Evolutionary conservation across 208 protist genomes (phyloP).

Genomic region (Leptomonas seymouri): DNA sequence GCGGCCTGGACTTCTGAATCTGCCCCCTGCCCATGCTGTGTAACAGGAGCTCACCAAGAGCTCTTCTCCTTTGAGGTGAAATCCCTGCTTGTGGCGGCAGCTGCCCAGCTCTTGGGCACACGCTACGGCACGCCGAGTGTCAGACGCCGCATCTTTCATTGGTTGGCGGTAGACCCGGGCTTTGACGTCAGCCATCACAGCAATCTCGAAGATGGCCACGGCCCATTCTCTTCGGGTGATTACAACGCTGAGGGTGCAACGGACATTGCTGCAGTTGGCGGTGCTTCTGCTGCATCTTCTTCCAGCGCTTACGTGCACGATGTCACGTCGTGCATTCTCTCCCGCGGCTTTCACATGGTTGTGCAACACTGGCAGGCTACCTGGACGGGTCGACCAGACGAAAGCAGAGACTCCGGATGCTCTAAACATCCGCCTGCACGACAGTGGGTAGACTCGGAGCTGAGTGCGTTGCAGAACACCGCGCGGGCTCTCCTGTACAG

Average conservation of each 20-base stretch:
- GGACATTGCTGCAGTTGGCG: not conserved
- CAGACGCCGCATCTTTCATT: slow-evolving; percentile 21
- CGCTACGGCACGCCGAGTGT: slow-evolving; percentile 42
- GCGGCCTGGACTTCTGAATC: not conserved
- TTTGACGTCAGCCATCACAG: not conserved
- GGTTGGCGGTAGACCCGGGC: slow-evolving; percentile 27
- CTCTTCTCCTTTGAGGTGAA: slow-evolving; percentile 38
- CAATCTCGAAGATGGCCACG: not conserved
- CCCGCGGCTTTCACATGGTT: slow-evolving; percentile 28
- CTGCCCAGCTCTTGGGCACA: slow-evolving; percentile 51
- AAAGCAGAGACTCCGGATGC: not conserved
- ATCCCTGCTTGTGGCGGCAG: slow-evolving; percentile 49
- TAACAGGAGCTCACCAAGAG: not conserved
- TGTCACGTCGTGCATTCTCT: slow-evolving; percentile 24
- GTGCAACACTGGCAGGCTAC: slow-evolving; percentile 22
- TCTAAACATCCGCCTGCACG: not conserved
- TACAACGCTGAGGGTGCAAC: not conserved
- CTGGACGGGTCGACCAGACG: not conserved
- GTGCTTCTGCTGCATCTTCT: not conserved
- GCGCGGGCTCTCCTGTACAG: slow-evolving; percentile 6
- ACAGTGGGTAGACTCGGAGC: not conserved
- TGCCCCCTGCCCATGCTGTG: too few species aligned
- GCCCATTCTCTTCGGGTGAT: not conserved
- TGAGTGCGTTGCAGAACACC: slow-evolving; percentile 20
- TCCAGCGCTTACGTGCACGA: slow-evolving; percentile 21